These are phyloP conservation scores for Tympanopsis confertula DNA, from an alignment of 2,329 filamentous ascomycete species.

Conservation along the genomic window DNA sequence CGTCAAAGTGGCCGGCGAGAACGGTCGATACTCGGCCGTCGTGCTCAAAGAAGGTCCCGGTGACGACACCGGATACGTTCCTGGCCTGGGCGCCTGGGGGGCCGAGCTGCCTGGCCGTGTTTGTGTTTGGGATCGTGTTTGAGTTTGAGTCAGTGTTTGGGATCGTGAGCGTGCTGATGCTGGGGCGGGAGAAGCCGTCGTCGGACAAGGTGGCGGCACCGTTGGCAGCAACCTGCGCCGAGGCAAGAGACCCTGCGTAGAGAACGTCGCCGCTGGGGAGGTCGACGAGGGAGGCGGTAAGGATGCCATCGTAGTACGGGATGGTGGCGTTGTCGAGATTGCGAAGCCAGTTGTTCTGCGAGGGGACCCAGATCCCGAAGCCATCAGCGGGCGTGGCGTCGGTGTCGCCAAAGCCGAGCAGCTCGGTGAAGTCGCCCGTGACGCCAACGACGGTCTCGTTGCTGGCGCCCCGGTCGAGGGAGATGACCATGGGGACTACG, in stretches of 20 bases:
- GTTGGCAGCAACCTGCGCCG: slow-evolving; percentile 60
- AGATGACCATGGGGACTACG: slow-evolving; percentile 69
- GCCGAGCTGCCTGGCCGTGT: slow-evolving; percentile 18
- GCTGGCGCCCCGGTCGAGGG: slow-evolving; percentile 55
- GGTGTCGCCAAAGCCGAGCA: slow-evolving; percentile 57
- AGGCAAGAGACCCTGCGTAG: slow-evolving; percentile 74
- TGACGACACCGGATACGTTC: slow-evolving; percentile 56
- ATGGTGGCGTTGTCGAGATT: slow-evolving; percentile 58
- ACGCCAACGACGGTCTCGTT: slow-evolving; percentile 68
- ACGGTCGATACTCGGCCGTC: slow-evolving; percentile 71
- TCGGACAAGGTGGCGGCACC: slow-evolving; percentile 58
- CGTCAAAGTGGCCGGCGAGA: slow-evolving; percentile 75
- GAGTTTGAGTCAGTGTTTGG: slow-evolving; percentile 20
- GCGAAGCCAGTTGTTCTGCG: slow-evolving; percentile 73
- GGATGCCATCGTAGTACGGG: slow-evolving; percentile 57
- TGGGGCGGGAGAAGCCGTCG: slow-evolving; percentile 39
- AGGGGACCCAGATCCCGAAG: slow-evolving; percentile 87
- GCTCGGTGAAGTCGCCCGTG: slow-evolving; percentile 66
- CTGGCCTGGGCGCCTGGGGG: slow-evolving; percentile 18
- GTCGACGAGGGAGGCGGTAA: slow-evolving; percentile 59
- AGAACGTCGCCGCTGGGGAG: slow-evolving; percentile 52
- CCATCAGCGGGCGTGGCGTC: slow-evolving; percentile 52
- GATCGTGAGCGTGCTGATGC: slow-evolving; percentile 30
- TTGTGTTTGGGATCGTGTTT: slow-evolving; percentile 32
- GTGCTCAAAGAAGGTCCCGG: slow-evolving; percentile 66